A percentile compares a stretch with the other conserved stretches of the same genome.
Evolutionary conservation across 139 green algal species (phyloP).

Genomic region (Mesotaenium endlicherianum): DNA sequence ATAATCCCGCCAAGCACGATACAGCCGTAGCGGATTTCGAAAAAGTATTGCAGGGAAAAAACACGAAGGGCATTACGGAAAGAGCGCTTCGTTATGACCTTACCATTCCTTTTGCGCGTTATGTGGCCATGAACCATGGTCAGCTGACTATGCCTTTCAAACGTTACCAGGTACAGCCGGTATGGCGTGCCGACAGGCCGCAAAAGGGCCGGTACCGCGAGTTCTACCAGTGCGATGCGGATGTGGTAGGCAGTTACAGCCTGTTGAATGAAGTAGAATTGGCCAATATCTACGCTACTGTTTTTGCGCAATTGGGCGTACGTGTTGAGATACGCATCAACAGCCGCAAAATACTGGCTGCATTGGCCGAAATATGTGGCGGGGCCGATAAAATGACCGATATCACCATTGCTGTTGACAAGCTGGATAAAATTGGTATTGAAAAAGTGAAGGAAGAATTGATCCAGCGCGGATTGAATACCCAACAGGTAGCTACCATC

Average conservation of each 20-base stretch:
- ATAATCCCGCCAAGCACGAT: too few species aligned
- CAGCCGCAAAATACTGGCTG: background rate
- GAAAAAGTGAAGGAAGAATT: too few species aligned
- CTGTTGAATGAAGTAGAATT: background rate
- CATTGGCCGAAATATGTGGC: background rate
- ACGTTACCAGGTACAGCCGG: constrained; percentile 82
- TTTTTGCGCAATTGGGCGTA: background rate
- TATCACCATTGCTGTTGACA: too few species aligned
- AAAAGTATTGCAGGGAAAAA: too few species aligned
- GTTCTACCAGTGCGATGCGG: constrained; percentile 95
- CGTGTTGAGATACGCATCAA: background rate
- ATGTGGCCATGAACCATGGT: constrained; percentile 72
- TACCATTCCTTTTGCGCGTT: constrained; percentile 93
- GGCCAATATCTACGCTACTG: background rate
- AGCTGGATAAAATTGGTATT: too few species aligned
- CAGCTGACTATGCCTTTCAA: constrained; percentile 73
- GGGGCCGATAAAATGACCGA: too few species aligned
- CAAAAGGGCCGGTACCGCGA: constrained; percentile 84
- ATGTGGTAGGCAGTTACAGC: constrained; percentile 69
- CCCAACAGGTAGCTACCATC: too few species aligned
- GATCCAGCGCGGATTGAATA: too few species aligned
- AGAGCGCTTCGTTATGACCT: constrained; percentile 82
- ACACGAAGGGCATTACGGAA: too few species aligned
- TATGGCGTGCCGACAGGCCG: constrained; percentile 92
- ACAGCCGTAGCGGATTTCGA: too few species aligned